Evolutionary conservation across 2,329 filamentous ascomycete genomes (phyloP).

Genomic region (Phaeosphaeria sp.): DNA sequence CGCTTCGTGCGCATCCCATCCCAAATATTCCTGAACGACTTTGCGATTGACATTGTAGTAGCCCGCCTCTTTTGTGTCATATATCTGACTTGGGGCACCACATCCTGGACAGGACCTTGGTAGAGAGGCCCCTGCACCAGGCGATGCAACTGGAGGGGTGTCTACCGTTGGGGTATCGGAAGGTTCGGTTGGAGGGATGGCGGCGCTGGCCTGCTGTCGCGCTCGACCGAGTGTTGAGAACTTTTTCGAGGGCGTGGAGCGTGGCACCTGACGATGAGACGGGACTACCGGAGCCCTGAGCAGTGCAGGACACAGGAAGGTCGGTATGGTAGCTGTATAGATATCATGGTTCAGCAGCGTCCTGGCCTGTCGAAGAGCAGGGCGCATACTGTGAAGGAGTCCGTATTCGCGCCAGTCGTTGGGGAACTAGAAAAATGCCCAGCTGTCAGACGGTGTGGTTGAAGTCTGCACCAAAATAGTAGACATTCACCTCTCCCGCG

Average conservation of each 20-base stretch:
- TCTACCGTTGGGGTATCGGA: background rate
- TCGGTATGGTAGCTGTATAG: slow-evolving; percentile 32
- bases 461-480: no score
- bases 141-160: slow-evolving; percentile 10
- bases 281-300: slow-evolving; percentile 24
- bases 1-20: slow-evolving; percentile 28
- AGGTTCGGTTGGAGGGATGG: slow-evolving; percentile 13
- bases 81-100: slow-evolving; percentile 65
- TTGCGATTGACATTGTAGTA: slow-evolving; percentile 62
- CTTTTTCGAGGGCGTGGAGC: slow-evolving; percentile 9
- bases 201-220: slow-evolving; percentile 22
- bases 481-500: background rate
- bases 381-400: slow-evolving; percentile 35
- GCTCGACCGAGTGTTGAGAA: slow-evolving; percentile 34
- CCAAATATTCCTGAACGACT: slow-evolving; percentile 52
- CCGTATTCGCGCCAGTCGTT: background rate
- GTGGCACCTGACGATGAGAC: slow-evolving; percentile 10
- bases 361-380: slow-evolving; percentile 36
- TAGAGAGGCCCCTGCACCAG: slow-evolving; percentile 30
- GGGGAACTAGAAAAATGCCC: no score
- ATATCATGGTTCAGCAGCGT: slow-evolving; percentile 34
- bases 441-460: background rate
- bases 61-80: slow-evolving; percentile 62
- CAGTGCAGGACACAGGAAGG: slow-evolving; percentile 46
- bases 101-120: slow-evolving; percentile 68